Evolutionary conservation across 164 flowering plant genomes (phyloP).

Genomic region (Kingdonia uniflora): DNA sequence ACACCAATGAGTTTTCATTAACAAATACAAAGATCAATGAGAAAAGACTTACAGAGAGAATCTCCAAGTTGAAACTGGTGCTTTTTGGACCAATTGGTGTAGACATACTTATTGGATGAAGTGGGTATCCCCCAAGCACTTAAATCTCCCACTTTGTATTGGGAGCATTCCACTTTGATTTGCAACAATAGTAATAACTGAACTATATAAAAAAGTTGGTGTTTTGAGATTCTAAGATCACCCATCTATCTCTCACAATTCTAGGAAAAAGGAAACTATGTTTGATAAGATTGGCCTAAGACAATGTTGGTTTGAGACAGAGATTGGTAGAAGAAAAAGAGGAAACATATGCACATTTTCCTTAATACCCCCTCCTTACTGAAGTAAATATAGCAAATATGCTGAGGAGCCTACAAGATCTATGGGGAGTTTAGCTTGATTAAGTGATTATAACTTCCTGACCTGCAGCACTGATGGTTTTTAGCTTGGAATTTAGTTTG

Average conservation of each 20-base stretch:
- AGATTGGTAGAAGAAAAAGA: constrained; percentile 1
- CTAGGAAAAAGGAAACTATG: constrained; percentile 6
- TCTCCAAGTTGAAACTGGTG: constrained; percentile 58
- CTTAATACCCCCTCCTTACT: no score
- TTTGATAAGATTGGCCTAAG: no score
- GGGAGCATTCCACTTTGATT: constrained; percentile 34
- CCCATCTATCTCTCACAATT: constrained; percentile 23
- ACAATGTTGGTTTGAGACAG: no score
- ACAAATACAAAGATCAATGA: neutral
- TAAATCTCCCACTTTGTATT: constrained; percentile 80
- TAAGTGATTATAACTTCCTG: no score
- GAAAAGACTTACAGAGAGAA: constrained; percentile 63
- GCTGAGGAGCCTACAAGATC: no score
- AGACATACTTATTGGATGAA: constrained; percentile 42
- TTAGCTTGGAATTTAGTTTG: no score
- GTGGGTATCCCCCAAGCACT: constrained; percentile 84
- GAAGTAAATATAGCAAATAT: no score
- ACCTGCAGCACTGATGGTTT: no score
- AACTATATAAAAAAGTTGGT: constrained; percentile 20
- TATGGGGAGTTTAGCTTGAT: no score
- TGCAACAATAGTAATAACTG: constrained; percentile 34
- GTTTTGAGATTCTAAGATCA: constrained; percentile 18
- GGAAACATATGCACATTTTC: constrained; percentile 2
- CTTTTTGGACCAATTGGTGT: constrained; percentile 60
- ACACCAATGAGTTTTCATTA: neutral